Evolutionary conservation across 257 asterid genomes (phyloP).

Genomic region (Paulownia fortunei): DNA sequence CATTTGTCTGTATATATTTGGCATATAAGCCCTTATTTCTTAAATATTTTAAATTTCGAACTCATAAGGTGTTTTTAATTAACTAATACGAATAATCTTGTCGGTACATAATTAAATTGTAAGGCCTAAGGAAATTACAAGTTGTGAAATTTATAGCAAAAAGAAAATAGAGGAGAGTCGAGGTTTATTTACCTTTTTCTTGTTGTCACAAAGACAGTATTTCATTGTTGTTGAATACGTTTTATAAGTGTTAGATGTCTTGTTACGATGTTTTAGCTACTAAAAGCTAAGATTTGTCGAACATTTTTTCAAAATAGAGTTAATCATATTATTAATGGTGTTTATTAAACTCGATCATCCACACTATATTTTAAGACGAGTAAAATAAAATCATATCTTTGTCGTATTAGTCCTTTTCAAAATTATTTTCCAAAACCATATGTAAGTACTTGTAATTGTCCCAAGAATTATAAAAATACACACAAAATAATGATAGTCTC

Average conservation of each 20-base stretch:
- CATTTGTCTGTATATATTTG: neutral
- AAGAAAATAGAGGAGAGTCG: neutral
- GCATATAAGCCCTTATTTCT: neutral
- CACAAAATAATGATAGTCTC: conserved; percentile 1
- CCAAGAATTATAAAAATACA: neutral
- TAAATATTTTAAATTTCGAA: neutral
- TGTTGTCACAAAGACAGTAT: neutral
- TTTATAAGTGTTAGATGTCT: neutral
- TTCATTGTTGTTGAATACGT: neutral
- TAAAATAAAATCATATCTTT: neutral
- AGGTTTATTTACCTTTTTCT: neutral
- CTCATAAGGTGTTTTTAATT: too few species aligned
- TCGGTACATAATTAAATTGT: too few species aligned
- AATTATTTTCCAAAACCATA: too few species aligned
- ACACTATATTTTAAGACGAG: neutral
- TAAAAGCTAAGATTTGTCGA: conserved; percentile 33
- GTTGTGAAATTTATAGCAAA: too few species aligned
- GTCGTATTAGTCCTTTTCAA: neutral
- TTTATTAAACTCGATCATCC: neutral
- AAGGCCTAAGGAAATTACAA: too few species aligned
- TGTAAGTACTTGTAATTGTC: too few species aligned
- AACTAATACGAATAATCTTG: too few species aligned
- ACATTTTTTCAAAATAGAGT: neutral
- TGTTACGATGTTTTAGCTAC: neutral
- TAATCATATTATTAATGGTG: neutral